Base-by-base conservation (phyloP, 139 green algal species). In the Chlamydomonas incerta region DNA sequence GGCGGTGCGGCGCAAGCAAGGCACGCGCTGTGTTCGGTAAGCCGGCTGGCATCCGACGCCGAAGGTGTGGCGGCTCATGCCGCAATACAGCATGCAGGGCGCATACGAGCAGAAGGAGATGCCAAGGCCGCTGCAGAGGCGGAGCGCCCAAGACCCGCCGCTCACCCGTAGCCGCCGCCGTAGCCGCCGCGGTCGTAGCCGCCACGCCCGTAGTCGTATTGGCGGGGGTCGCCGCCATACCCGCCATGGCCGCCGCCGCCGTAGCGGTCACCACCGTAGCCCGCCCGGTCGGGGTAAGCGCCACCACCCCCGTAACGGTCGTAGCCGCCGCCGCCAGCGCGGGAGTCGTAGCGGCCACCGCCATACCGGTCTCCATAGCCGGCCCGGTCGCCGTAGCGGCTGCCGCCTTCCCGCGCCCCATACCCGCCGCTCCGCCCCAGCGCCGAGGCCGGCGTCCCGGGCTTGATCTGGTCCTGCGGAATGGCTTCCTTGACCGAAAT, bases 401-500 rank as follows among this genome's bases (percentile, higher is more conserved):
- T 57, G 24, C 82, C 63, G 74, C 65, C 71, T 0, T 75, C 58
- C 5, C 80, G 58, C 55, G 31, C 57, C 41, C 41, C 41, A 50
- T 50, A 50, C 8, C 41, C 41, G 34, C 72, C 33, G 2, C 90
- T 91, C 26, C 85, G 85, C 35, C 88, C 87, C 50, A 96, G 88
- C 14, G 87, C 89, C 33, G 91, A 90, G 0, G 93, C 94, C 17
- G 93, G 94, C 28, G 94, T 95, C 66, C 94, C 94, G 29, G 94
- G 94, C 31, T 89, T 90, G 18, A 91, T 96, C 79, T 96, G 82
- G 21, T 87, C 72, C 87, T 95, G 88, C 21, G 95, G 95, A 63
- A 98, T 92, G 29, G 95, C 95, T 14, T 76, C 75, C 29, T 90
- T 94, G 1, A 96, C 94, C 0, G 90, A 95, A 33, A 98, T 97